Percentiles rank a stretch among this genome's conserved stretches.
Conservation (phyloP, 208 protist species). For the Leishmania gerbilli region DNA sequence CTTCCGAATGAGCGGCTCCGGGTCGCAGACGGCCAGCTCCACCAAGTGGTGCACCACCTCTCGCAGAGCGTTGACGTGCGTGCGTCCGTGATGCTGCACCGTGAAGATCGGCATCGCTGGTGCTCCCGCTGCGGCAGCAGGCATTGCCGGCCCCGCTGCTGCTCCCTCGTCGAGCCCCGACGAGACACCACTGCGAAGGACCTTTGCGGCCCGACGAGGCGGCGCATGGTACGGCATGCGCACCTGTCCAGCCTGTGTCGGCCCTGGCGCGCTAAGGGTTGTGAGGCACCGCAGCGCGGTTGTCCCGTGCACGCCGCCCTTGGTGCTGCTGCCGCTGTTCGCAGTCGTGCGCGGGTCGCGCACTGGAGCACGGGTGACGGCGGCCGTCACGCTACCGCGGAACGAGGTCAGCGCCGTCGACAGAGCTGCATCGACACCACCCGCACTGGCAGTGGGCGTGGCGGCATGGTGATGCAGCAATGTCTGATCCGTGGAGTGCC, state of each 20-base stretch:
- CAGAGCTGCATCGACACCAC: background rate
- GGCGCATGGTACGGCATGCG: background rate
- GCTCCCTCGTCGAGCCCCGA: background rate
- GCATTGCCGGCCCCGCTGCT: background rate
- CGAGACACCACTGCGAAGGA: background rate
- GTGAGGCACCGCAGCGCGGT: conserved; percentile 8
- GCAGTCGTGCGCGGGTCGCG: conserved; percentile 22
- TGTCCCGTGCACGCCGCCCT: background rate
- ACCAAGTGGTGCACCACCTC: conserved; percentile 70
- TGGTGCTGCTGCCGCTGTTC: background rate
- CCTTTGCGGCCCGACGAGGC: background rate
- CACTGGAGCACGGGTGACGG: conserved; percentile 24
- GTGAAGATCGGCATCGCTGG: conserved; percentile 16
- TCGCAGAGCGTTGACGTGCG: conserved; percentile 67
- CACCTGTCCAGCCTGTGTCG: background rate
- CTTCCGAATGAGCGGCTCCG: conserved; percentile 63
- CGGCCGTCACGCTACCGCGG: conserved; percentile 9
- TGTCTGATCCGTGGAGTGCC: conserved; percentile 21
- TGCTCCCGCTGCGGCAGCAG: background rate
- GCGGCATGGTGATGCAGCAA: background rate
- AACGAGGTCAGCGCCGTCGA: background rate
- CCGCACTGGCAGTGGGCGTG: background rate
- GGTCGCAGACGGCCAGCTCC: conserved; percentile 69
- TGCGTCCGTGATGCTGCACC: conserved; percentile 51
- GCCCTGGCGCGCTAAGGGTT: background rate